Percentiles rank a stretch among this genome's conserved stretches.
These are phyloP conservation scores for Wickerhamiella azymoides DNA, from an alignment of 805 yeast genomes.

Conservation along the genomic window DNA sequence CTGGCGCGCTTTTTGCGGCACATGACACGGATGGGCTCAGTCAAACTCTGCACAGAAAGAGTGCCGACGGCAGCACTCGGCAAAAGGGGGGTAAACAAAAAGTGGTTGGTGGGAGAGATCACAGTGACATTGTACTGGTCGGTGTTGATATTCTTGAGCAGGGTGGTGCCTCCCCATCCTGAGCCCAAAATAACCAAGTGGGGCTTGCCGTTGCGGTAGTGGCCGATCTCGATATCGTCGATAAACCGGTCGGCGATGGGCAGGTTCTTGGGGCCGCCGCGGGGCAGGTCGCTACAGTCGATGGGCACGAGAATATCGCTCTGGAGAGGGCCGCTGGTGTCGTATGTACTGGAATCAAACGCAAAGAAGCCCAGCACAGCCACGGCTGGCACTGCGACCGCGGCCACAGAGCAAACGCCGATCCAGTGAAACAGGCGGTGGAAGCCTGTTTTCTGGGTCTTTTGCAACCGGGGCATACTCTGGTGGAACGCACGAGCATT, in stretches of 20 bases:
- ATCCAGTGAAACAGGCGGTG: slow-evolving; percentile 1
- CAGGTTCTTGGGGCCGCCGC: slow-evolving; percentile 60
- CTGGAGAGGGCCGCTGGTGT: slow-evolving; percentile 23
- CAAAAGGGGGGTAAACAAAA: slow-evolving; percentile 53
- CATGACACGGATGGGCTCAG: slow-evolving; percentile 49
- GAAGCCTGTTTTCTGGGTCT: background rate
- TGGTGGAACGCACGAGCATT: background rate
- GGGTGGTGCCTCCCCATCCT: slow-evolving; percentile 60
- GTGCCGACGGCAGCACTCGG: slow-evolving; percentile 65
- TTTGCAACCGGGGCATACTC: background rate
- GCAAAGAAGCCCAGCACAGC: slow-evolving; percentile 38
- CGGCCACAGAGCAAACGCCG: slow-evolving; percentile 3
- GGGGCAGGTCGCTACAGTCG: slow-evolving; percentile 39
- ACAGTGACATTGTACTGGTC: slow-evolving; percentile 52
- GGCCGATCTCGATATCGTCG: slow-evolving; percentile 42
- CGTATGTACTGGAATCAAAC: slow-evolving; percentile 55
- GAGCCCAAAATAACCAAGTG: slow-evolving; percentile 49
- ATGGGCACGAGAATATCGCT: slow-evolving; percentile 35
- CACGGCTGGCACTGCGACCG: slow-evolving; percentile 18
- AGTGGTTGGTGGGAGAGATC: slow-evolving; percentile 55
- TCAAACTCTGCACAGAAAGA: slow-evolving; percentile 46
- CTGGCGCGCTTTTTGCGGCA: slow-evolving; percentile 42
- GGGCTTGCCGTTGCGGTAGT: slow-evolving; percentile 36
- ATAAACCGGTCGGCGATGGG: slow-evolving; percentile 44
- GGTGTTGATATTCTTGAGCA: slow-evolving; percentile 37